phyloP scores from a whole-genome alignment of 305 asterid species.

The Fraxinus velutina region DNA sequence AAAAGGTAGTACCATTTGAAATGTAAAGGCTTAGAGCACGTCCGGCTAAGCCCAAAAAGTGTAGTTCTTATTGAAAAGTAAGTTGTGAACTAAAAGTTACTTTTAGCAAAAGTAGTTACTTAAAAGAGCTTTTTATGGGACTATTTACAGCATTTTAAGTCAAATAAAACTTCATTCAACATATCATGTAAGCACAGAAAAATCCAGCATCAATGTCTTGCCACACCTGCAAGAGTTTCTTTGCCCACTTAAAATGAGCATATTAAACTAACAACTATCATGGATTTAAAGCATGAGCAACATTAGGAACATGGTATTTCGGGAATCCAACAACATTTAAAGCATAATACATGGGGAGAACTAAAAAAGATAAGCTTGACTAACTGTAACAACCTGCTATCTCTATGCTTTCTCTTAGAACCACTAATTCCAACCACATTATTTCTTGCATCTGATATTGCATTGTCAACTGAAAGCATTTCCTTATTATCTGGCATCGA shows the following conservation, averaged over 20 bases:
- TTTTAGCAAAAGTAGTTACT: neutral
- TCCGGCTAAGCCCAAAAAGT: neutral
- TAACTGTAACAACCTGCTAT: constrained; percentile 53
- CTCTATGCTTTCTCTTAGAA: constrained; percentile 66
- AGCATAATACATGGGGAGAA: constrained; percentile 14
- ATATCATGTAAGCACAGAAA: neutral
- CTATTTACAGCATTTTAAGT: neutral
- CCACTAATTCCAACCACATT: constrained; percentile 32
- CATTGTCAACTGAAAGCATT: constrained; percentile 30
- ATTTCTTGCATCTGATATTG: constrained; percentile 34
- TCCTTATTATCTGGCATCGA: constrained; percentile 27
- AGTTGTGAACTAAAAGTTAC: neutral
- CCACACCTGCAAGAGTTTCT: constrained; percentile 16
- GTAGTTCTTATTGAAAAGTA: neutral
- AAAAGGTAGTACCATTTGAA: neutral
- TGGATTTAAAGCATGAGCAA: neutral
- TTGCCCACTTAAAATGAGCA: constrained; percentile 13
- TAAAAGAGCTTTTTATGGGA: neutral
- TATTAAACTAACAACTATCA: constrained; percentile 9
- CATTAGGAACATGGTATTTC: neutral
- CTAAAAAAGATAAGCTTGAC: constrained; percentile 10
- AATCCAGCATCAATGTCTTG: constrained; percentile 6
- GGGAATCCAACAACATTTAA: constrained; percentile 20
- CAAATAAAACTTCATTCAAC: neutral
- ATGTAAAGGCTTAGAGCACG: neutral